Base-by-base conservation (phyloP, 495 filamentous ascomycete genomes). In the Podospora anserina region DNA sequence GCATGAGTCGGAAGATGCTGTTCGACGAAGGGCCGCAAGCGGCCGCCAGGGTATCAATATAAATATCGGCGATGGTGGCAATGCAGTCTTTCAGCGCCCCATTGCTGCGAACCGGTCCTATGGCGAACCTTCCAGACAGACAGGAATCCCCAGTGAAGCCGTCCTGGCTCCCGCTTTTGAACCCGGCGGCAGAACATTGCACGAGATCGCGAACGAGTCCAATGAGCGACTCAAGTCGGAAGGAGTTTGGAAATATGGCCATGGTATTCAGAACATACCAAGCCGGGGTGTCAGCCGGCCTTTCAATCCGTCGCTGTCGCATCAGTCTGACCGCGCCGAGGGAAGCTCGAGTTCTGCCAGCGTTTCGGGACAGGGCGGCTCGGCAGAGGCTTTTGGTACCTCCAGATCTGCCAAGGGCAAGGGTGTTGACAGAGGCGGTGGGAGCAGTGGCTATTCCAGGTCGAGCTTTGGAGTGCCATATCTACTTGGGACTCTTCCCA, bases 401-500 rank as follows among this genome's bases (percentile, higher is more conserved):
- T 9, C n/a, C 34, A 27, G 61, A 9, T 26, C 55, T 5, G 18
- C 28, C 9, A 62, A 62, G 6, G n/a, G 57, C 44, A 56, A 28
- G n/a, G 30, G 4, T 18, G 34, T 65, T 5, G 57, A 53, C 32
- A 54, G 26, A 9, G 39, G 30, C 57, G 67, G 63, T 26, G 20
- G 49, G 2, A 26, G 59, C 30, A 68, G 58, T 18, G n/a, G 28
- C n/a, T 27, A 39, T 39, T 49, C 60, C 54, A 66, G 49, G 54
- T 60, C 19, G 23, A 66, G 60, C 15, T 57, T 72, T 4, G 73
- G 71, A 13, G 69, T 76, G 19, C 82, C 82, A 20, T 83, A 84
- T 56, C 79, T 84, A 20, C 72, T 82, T 18, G 82, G 82, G 64
- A 74, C 71, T 1, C 76, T 80, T 39, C 82, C 81, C 27, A 75